Conservation (phyloP, 2,329 filamentous ascomycete species). For the Zalaria sp. region DNA sequence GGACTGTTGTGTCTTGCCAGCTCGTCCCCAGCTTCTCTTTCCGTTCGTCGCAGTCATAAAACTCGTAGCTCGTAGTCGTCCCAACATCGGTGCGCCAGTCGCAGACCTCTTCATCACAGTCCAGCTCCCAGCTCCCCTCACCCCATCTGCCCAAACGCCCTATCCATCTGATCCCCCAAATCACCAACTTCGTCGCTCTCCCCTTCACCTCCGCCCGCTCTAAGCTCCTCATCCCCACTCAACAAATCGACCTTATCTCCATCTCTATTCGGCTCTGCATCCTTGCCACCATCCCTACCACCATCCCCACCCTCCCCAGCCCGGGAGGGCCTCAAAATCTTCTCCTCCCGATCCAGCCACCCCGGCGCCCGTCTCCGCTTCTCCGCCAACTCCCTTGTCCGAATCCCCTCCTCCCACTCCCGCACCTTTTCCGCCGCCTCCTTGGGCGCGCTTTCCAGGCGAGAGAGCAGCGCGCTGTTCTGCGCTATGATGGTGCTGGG, state of each 20-base stretch:
- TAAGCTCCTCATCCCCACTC: constrained; percentile 6
- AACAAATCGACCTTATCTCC: constrained; percentile 1
- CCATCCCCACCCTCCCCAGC: constrained; percentile 4
- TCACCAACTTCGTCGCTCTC: constrained; percentile 18
- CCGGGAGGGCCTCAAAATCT: constrained; percentile 54
- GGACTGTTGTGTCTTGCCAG: too few species aligned
- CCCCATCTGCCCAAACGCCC: constrained; percentile 15
- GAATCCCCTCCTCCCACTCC: constrained; percentile 54
- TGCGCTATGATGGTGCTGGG: constrained; percentile 75
- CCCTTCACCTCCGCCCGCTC: constrained; percentile 5
- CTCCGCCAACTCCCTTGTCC: constrained; percentile 57
- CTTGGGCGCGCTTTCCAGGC: constrained; percentile 54
- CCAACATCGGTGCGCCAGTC: too few species aligned
- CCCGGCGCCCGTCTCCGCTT: constrained; percentile 68
- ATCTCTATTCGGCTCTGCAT: not conserved
- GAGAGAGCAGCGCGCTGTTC: constrained; percentile 62
- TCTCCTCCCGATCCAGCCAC: constrained; percentile 62
- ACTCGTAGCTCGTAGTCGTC: too few species aligned
- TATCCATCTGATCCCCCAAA: constrained; percentile 20
- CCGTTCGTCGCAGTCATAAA: too few species aligned
- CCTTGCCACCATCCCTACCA: not conserved
- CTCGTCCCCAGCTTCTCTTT: too few species aligned
- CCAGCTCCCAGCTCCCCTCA: too few species aligned
- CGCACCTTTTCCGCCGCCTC: constrained; percentile 54
- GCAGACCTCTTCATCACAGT: too few species aligned